These are phyloP conservation scores for Gelatoporia subvermispora DNA, from an alignment of 768 basidiomycete species.

Conservation along the genomic window DNA sequence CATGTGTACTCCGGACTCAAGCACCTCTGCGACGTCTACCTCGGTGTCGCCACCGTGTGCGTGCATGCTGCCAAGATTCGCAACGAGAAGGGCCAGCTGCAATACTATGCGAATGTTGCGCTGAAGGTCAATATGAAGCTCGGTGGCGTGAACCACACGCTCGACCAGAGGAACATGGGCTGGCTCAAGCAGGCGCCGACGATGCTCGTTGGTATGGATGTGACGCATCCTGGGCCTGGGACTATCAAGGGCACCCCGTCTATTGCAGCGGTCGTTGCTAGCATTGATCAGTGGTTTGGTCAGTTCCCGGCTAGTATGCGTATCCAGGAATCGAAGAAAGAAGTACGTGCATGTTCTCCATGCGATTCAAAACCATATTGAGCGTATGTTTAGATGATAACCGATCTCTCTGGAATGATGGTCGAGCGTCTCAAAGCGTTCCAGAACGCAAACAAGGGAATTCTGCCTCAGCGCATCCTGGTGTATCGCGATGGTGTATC, in stretches of 20 bases:
- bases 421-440: slow-evolving; percentile 39
- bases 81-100: slow-evolving; percentile 52
- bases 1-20: slow-evolving; percentile 49
- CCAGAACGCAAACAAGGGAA: slow-evolving; percentile 27
- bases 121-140: slow-evolving; percentile 53
- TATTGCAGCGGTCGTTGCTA: slow-evolving; percentile 52
- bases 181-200: slow-evolving; percentile 39
- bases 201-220: slow-evolving; percentile 57
- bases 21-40: slow-evolving; percentile 44
- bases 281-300: slow-evolving; percentile 37
- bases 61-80: slow-evolving; percentile 69
- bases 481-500: slow-evolving; percentile 76
- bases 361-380: neutral
- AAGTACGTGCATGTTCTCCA: slow-evolving; percentile 39
- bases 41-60: slow-evolving; percentile 61
- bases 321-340: slow-evolving; percentile 59
- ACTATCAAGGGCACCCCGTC: slow-evolving; percentile 54
- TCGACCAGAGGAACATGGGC: slow-evolving; percentile 32
- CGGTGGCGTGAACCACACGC: slow-evolving; percentile 47
- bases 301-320: slow-evolving; percentile 48
- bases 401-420: slow-evolving; percentile 46
- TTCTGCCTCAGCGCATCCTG: slow-evolving; percentile 41
- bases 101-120: slow-evolving; percentile 53
- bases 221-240: slow-evolving; percentile 77
- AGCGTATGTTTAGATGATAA: slow-evolving; percentile 36